These are phyloP conservation scores for Cantharellus anzutake DNA, from an alignment of 768 basidiomycete species.

Conservation along the genomic window DNA sequence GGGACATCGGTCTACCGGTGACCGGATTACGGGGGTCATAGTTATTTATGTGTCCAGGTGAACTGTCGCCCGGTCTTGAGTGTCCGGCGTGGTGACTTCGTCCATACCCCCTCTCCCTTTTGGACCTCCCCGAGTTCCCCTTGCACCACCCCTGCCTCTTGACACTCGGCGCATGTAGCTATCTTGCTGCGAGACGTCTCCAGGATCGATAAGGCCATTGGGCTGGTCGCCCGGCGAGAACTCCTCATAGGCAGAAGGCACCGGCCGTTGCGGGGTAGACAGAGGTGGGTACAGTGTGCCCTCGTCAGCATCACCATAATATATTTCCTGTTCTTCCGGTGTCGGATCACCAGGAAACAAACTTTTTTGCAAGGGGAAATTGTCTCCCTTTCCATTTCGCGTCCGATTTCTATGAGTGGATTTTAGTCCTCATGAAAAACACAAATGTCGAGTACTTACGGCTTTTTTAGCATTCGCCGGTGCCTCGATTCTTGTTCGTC, in stretches of 20 bases:
- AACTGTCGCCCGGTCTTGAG: not conserved
- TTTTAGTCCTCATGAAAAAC: too few relatives aligned
- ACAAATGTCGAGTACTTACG: too few relatives aligned
- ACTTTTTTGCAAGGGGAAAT: too few relatives aligned
- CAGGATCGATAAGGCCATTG: too few relatives aligned
- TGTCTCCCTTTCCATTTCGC: too few relatives aligned
- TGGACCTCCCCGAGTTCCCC: constrained; percentile 4
- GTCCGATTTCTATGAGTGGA: too few relatives aligned
- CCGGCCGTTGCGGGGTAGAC: constrained; percentile 13
- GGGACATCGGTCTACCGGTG: constrained; percentile 18
- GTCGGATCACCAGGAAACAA: not conserved
- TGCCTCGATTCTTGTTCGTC: constrained; percentile 58
- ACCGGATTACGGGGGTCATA: constrained; percentile 14
- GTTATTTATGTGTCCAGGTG: constrained; percentile 11
- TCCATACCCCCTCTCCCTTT: not conserved
- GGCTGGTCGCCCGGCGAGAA: not conserved
- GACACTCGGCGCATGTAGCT: not conserved
- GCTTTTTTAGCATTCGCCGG: not conserved
- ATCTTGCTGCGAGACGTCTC: too few relatives aligned
- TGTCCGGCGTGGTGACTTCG: not conserved
- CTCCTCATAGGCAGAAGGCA: constrained; percentile 61
- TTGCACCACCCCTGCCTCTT: constrained; percentile 14
- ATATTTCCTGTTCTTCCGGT: not conserved
- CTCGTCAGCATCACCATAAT: not conserved
- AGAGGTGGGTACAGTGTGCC: not conserved